Percentiles rank a stretch among this genome's conserved stretches.
Evolutionary conservation across 164 flowering plant genomes (phyloP).

Genomic region (Vitis cinerea): DNA sequence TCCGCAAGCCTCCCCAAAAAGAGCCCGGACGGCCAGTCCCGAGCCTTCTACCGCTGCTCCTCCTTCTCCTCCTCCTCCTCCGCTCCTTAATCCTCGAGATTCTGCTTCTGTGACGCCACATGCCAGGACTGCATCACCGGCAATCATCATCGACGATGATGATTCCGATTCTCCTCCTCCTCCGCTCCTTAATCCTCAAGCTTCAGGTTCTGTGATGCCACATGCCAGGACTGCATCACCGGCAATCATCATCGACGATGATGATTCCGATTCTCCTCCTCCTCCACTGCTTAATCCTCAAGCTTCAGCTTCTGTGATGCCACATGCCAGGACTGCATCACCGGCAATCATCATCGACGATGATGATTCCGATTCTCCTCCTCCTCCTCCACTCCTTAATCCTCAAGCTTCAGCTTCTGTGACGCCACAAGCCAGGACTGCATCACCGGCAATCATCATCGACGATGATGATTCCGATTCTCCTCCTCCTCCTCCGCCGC

Average conservation of each 20-base stretch:
- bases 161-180: neutral
- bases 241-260: neutral
- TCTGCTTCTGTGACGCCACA: conserved; percentile 6
- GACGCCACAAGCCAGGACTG: neutral
- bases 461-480: conserved; percentile 10
- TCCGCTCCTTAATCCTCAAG: neutral
- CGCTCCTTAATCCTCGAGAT: neutral
- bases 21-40: conserved; percentile 12
- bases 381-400: too few relatives aligned
- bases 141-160: neutral
- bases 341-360: neutral
- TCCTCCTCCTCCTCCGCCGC: neutral
- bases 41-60: conserved; percentile 12
- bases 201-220: conserved; percentile 8
- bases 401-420: conserved; percentile 11
- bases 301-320: conserved; percentile 16
- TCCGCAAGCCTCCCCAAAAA: conserved; percentile 25
- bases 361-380: conserved; percentile 7
- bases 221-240: too few relatives aligned
- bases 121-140: too few relatives aligned
- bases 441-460: too few relatives aligned
- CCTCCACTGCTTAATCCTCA: neutral
- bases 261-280: conserved; percentile 3
- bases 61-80: neutral
- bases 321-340: neutral